A percentile compares a stretch with the other conserved stretches of the same genome.
Conservation (phyloP, 345 rosid species). For the Tarenaya hassleriana region DNA sequence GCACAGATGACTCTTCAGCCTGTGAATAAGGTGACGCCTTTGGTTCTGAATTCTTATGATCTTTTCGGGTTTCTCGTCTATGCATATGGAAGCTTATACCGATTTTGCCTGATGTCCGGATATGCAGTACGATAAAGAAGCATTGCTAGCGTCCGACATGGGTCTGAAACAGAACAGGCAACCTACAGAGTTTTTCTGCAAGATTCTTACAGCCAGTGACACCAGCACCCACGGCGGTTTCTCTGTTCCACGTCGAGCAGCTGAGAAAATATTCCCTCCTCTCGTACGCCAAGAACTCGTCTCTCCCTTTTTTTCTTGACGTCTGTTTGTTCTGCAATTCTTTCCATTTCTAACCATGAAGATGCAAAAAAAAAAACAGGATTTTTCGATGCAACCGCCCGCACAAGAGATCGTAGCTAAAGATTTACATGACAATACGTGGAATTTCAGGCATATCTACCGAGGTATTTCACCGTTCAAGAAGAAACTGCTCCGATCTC, state of each 20-base stretch:
- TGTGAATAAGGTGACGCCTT: slow-evolving; percentile 32
- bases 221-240: slow-evolving; percentile 98
- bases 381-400: slow-evolving; percentile 91
- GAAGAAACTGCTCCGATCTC: slow-evolving; percentile 15
- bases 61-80: slow-evolving; percentile 1
- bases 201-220: slow-evolving; percentile 94
- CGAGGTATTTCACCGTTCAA: slow-evolving; percentile 44
- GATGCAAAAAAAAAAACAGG: slow-evolving; percentile 41
- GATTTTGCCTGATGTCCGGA: slow-evolving; percentile 7
- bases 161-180: slow-evolving; percentile 73
- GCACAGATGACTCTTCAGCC: slow-evolving; percentile 98
- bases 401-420: slow-evolving; percentile 87
- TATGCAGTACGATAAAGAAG: slow-evolving; percentile 78
- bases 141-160: slow-evolving; percentile 72
- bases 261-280: slow-evolving; percentile 93
- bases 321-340: background rate
- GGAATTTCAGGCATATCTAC: slow-evolving; percentile 93
- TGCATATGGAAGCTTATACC: background rate
- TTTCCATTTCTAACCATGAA: slow-evolving; percentile 12
- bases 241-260: slow-evolving; percentile 95
- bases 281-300: slow-evolving; percentile 46
- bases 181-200: slow-evolving; percentile 93
- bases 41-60: slow-evolving; percentile 11
- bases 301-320: background rate
- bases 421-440: slow-evolving; percentile 78